These are phyloP conservation scores for Candida vartiovaarae DNA, from an alignment of 805 yeast genomes.

Conservation along the genomic window DNA sequence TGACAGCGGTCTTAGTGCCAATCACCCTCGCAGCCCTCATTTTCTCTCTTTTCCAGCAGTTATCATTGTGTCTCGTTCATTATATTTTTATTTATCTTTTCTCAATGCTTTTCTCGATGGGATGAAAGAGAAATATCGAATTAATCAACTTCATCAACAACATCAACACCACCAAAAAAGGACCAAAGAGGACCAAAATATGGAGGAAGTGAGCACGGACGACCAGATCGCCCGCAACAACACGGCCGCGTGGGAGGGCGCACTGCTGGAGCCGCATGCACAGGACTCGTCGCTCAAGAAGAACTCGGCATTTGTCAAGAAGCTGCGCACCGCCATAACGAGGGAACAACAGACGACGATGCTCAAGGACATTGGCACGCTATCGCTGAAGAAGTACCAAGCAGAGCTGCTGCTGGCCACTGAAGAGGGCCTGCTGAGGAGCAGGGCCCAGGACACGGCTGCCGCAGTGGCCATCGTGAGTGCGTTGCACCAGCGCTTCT, in stretches of 20 bases:
- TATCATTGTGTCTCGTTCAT: not conserved
- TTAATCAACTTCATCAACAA: too few relatives aligned
- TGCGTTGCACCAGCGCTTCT: conserved; percentile 73
- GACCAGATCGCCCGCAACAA: conserved; percentile 3
- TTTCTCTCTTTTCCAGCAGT: not conserved
- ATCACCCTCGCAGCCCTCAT: not conserved
- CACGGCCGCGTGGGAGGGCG: conserved; percentile 19
- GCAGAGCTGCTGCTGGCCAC: conserved; percentile 60
- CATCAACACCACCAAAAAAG: too few relatives aligned
- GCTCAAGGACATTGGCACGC: conserved; percentile 51
- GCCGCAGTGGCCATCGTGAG: conserved; percentile 65
- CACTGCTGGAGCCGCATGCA: conserved; percentile 8
- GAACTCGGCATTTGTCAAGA: conserved; percentile 73
- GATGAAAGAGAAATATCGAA: too few relatives aligned
- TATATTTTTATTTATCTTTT: too few relatives aligned
- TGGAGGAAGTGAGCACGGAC: too few relatives aligned
- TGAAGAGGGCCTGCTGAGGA: conserved; percentile 51
- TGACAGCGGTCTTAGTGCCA: not conserved
- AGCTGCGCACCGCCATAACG: conserved; percentile 49
- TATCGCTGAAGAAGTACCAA: conserved; percentile 68
- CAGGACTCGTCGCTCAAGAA: conserved; percentile 76
- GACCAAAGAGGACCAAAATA: too few relatives aligned
- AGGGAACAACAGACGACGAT: conserved; percentile 42
- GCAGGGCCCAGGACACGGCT: conserved; percentile 47
- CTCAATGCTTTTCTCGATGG: too few relatives aligned